phyloP scores from a whole-genome alignment of 2,329 filamentous ascomycete genomes.

The Capronia epimyces region DNA sequence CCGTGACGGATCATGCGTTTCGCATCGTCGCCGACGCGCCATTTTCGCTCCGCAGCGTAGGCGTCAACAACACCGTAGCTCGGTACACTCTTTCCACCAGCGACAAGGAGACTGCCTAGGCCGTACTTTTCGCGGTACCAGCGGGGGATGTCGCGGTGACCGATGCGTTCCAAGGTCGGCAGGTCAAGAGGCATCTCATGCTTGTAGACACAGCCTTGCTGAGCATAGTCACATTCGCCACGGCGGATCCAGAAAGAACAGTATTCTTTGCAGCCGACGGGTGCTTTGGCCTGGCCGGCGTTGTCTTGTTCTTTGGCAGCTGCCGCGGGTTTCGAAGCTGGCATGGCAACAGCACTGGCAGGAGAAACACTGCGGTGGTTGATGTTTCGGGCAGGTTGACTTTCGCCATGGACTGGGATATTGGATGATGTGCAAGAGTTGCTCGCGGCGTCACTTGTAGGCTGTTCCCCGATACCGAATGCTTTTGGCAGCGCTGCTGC shows the following conservation, averaged over 20 bases:
- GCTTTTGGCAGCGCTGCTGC: background rate
- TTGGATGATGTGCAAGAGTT: background rate
- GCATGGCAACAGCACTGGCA: background rate
- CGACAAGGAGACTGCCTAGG: conserved; percentile 31
- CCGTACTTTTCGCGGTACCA: conserved; percentile 52
- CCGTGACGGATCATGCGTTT: conserved; percentile 12
- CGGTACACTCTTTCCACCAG: conserved; percentile 11
- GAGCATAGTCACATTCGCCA: conserved; percentile 76
- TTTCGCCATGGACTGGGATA: conserved; percentile 1
- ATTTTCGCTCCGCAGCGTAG: conserved; percentile 1
- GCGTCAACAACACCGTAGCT: conserved; percentile 16
- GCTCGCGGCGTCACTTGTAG: background rate
- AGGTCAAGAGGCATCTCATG: conserved; percentile 78
- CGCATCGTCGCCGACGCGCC: conserved; percentile 6
- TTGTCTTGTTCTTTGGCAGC: background rate
- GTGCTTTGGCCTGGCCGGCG: conserved; percentile 22
- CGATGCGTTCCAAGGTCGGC: conserved; percentile 61
- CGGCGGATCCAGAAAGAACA: conserved; percentile 88
- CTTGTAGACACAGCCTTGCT: conserved; percentile 82
- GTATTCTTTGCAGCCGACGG: conserved; percentile 61
- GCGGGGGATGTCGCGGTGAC: conserved; percentile 53
- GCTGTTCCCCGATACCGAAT: background rate
- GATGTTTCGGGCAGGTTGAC: background rate
- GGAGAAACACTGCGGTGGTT: background rate
- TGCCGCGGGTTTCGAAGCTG: background rate